phyloP scores from a whole-genome alignment of 495 filamentous ascomycete genomes.

The Chaetomium tenue region DNA sequence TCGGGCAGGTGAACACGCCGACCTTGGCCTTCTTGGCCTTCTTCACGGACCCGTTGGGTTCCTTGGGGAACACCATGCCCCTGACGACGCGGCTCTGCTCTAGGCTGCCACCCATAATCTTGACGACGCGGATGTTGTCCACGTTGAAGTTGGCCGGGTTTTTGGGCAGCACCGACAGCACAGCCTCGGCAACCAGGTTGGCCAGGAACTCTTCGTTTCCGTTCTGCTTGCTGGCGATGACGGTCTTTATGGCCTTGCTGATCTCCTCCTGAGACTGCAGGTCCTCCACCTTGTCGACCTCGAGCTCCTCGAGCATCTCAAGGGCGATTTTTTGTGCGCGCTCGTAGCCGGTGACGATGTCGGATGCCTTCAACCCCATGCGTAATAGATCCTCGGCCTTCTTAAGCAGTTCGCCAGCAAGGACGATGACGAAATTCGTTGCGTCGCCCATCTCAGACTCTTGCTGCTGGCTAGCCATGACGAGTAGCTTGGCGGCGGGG shows the following conservation, averaged over 20 bases:
- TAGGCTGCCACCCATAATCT: slow-evolving; percentile 97
- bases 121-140: slow-evolving; percentile 98
- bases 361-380: slow-evolving; percentile 94
- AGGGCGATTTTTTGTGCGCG: slow-evolving; percentile 86
- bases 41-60: slow-evolving; percentile 87
- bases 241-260: slow-evolving; percentile 92
- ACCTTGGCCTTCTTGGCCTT: slow-evolving; percentile 91
- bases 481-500: slow-evolving; percentile 95
- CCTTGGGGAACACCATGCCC: slow-evolving; percentile 96
- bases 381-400: slow-evolving; percentile 95
- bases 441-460: slow-evolving; percentile 99
- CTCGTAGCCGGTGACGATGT: slow-evolving; percentile 94
- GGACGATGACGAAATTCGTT: slow-evolving; percentile 94
- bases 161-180: slow-evolving; percentile 91
- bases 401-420: slow-evolving; percentile 93
- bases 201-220: slow-evolving; percentile 88
- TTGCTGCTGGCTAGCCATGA: slow-evolving; percentile 99
- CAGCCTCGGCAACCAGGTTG: slow-evolving; percentile 84
- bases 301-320: slow-evolving; percentile 80
- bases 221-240: slow-evolving; percentile 93
- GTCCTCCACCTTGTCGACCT: slow-evolving; percentile 85
- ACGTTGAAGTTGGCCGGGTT: slow-evolving; percentile 99
- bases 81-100: slow-evolving; percentile 92
- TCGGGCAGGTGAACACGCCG: slow-evolving; percentile 91
- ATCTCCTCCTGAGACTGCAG: slow-evolving; percentile 75